phyloP scores from a whole-genome alignment of 1,139 yeast genomes.

The Kodamaea fungicola region DNA sequence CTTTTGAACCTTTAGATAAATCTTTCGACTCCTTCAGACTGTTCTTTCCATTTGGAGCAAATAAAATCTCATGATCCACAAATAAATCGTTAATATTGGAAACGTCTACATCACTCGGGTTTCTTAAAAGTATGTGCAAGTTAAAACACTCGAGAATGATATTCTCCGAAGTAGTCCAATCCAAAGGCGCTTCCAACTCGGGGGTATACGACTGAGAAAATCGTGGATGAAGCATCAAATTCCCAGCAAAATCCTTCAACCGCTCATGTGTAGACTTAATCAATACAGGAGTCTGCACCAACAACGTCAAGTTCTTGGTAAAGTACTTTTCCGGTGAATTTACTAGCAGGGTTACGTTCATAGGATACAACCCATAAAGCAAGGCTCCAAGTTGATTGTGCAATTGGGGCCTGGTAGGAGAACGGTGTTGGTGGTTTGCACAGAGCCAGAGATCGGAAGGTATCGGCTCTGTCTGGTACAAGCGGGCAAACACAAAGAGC shows the following conservation, averaged over 20 bases:
- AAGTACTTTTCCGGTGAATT: neutral
- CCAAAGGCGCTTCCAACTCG: conserved; percentile 40
- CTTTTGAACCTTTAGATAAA: too few species aligned
- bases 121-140: conserved; percentile 15
- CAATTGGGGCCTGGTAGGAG: neutral
- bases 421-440: neutral
- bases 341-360: neutral
- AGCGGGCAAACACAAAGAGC: conserved; percentile 44
- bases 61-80: conserved; percentile 34
- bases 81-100: conserved; percentile 26
- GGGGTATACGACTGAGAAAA: conserved; percentile 28
- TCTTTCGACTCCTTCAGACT: too few species aligned
- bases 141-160: conserved; percentile 32
- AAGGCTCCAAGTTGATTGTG: conserved; percentile 1
- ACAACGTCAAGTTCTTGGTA: neutral
- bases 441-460: neutral
- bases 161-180: conserved; percentile 27
- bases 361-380: neutral
- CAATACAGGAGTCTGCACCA: neutral
- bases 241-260: neutral
- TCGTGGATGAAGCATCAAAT: conserved; percentile 48
- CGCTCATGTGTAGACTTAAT: neutral
- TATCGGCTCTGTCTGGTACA: conserved; percentile 13
- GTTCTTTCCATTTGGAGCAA: conserved; percentile 10
- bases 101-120: neutral